Evolutionary conservation across 2,329 filamentous ascomycete genomes (phyloP).

Genomic region (Cytospora schulzeri): DNA sequence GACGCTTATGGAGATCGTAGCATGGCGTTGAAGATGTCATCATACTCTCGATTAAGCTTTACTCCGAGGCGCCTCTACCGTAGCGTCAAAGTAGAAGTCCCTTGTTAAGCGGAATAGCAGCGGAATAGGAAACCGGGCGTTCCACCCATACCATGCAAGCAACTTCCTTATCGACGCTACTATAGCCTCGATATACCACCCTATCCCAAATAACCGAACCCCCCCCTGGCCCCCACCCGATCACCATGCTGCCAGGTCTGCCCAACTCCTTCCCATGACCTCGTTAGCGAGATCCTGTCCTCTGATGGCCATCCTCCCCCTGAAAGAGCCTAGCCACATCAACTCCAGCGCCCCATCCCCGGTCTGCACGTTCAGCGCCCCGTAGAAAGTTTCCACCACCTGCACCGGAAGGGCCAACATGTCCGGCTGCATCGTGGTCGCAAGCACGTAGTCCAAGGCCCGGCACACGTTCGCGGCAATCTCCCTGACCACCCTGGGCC

Average conservation of each 20-base stretch:
- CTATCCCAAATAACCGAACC: too few relatives aligned
- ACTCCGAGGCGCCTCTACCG: neutral
- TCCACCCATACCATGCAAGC: neutral
- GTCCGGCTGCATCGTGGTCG: slow-evolving; percentile 49
- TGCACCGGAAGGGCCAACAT: slow-evolving; percentile 47
- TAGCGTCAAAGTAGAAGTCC: neutral
- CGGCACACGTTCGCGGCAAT: slow-evolving; percentile 55
- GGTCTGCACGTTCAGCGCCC: slow-evolving; percentile 37
- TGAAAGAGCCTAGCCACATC: slow-evolving; percentile 51
- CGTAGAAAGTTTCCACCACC: slow-evolving; percentile 47
- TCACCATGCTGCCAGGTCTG: slow-evolving; percentile 32
- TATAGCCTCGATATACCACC: neutral
- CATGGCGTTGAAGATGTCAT: neutral
- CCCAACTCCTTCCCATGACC: slow-evolving; percentile 44
- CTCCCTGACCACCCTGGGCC: slow-evolving; percentile 47
- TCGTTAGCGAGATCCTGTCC: slow-evolving; percentile 45
- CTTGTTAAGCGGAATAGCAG: neutral
- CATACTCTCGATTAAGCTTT: neutral
- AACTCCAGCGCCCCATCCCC: slow-evolving; percentile 49
- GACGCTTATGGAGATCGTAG: neutral
- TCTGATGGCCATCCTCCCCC: slow-evolving; percentile 41
- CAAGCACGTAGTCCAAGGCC: slow-evolving; percentile 50
- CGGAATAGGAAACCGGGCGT: neutral
- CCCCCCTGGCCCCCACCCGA: neutral
- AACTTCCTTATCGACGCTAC: neutral